A percentile compares a stretch with the other conserved stretches of the same genome.
Conservation (phyloP, 129 eudicot genomes). For the Smallanthus sonchifolius region DNA sequence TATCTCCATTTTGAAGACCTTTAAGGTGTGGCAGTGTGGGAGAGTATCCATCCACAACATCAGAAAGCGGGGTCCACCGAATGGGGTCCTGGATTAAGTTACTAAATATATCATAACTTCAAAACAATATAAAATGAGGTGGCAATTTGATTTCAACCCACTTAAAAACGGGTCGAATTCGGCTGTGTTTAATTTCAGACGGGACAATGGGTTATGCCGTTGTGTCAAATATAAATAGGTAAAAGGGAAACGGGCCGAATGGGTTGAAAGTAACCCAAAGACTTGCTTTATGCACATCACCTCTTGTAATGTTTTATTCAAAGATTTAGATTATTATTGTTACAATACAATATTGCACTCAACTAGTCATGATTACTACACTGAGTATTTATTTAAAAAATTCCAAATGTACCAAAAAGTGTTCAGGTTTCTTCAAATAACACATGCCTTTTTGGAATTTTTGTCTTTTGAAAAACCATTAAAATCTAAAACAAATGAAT, state of each 20-base stretch:
- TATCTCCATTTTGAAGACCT: slow-evolving; percentile 99
- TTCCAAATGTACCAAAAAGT: not conserved
- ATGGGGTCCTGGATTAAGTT: slow-evolving; percentile 72
- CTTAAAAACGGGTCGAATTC: not conserved
- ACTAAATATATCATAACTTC: slow-evolving; percentile 23
- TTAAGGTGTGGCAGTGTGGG: slow-evolving; percentile 96
- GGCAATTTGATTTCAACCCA: not conserved
- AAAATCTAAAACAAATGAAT: not conserved
- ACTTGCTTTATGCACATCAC: not conserved
- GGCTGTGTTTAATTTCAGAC: not conserved
- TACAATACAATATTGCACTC: not conserved
- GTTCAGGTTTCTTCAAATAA: not conserved
- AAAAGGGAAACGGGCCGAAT: not conserved
- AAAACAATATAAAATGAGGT: slow-evolving; percentile 4
- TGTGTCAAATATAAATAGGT: not conserved
- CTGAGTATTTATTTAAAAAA: not conserved
- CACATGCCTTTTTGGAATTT: not conserved
- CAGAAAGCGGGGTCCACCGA: slow-evolving; percentile 97
- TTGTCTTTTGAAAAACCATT: not conserved
- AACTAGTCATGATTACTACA: not conserved
- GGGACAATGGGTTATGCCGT: not conserved
- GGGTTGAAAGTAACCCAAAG: not conserved
- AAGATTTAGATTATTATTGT: not conserved
- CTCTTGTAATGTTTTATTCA: not conserved
- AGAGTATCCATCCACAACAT: slow-evolving; percentile 99